Evolutionary conservation across 768 basidiomycete genomes (phyloP).

Genomic region (Psilocybe tampanensis): DNA sequence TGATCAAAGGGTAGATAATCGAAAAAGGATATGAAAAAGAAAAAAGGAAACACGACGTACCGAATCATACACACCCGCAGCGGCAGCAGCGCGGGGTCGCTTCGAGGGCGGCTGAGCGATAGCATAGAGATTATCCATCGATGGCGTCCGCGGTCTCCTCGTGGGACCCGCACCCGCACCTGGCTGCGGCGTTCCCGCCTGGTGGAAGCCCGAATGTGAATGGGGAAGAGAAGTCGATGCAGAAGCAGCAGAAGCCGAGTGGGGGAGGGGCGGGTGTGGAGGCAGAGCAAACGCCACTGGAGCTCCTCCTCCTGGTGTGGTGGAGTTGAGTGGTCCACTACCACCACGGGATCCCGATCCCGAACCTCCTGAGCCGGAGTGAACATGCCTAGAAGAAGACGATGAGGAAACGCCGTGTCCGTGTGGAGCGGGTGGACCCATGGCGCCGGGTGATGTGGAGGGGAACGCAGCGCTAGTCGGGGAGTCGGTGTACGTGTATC

Average conservation of each 20-base stretch:
- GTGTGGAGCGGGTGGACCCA: background rate
- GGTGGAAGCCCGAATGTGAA: background rate
- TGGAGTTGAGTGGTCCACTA: too few species aligned
- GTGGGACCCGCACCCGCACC: background rate
- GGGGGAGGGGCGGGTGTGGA: slow-evolving; percentile 37
- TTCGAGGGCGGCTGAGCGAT: slow-evolving; percentile 53
- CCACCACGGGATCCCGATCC: too few species aligned
- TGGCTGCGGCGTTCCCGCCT: background rate
- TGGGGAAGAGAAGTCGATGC: slow-evolving; percentile 6
- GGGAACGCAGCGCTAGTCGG: background rate
- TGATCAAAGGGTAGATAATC: background rate
- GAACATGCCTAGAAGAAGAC: background rate
- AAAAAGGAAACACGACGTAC: slow-evolving; percentile 21
- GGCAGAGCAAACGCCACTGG: slow-evolving; percentile 39
- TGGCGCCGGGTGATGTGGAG: background rate
- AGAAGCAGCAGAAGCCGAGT: too few species aligned
- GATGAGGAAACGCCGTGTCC: background rate
- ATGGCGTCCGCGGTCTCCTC: slow-evolving; percentile 36
- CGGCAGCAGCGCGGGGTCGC: slow-evolving; percentile 41
- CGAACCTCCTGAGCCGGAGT: too few species aligned
- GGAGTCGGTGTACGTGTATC: background rate
- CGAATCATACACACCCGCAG: slow-evolving; percentile 35
- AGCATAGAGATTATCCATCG: slow-evolving; percentile 30
- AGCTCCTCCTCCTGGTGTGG: background rate
- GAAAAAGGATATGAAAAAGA: slow-evolving; percentile 4